phyloP scores from a whole-genome alignment of 2,329 filamentous ascomycete genomes.

The Pyrenochaeta sp. region DNA sequence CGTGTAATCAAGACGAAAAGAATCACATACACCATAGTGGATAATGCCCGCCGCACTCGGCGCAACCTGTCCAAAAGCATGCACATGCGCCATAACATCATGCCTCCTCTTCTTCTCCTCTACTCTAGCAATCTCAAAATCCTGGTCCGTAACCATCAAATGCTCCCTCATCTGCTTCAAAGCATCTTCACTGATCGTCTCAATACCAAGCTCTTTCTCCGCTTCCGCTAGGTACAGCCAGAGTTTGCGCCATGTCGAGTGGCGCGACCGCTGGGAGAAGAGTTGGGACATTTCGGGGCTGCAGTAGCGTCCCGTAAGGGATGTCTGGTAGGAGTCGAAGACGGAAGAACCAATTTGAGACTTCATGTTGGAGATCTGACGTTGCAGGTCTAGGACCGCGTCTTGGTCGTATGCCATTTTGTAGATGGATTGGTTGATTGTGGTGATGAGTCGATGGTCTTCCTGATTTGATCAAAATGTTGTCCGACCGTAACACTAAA shows the following conservation, averaged over 20 bases:
- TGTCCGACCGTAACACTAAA: neutral
- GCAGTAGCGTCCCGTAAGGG: constrained; percentile 67
- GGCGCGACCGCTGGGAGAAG: constrained; percentile 78
- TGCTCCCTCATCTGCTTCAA: constrained; percentile 58
- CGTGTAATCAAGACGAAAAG: constrained; percentile 43
- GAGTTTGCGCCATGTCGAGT: constrained; percentile 82
- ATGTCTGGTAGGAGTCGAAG: constrained; percentile 39
- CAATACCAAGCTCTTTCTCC: constrained; percentile 81
- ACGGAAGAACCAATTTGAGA: constrained; percentile 26
- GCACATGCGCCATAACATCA: constrained; percentile 73
- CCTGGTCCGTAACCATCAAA: constrained; percentile 56
- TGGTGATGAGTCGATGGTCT: constrained; percentile 15
- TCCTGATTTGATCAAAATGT: neutral
- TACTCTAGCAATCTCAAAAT: constrained; percentile 57
- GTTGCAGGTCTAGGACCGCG: constrained; percentile 31
- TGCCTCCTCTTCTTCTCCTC: constrained; percentile 67
- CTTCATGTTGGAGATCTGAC: constrained; percentile 32
- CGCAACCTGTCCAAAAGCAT: constrained; percentile 76
- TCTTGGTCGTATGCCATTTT: constrained; percentile 28
- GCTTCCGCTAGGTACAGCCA: constrained; percentile 86
- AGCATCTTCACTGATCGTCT: constrained; percentile 71
- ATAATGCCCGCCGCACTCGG: constrained; percentile 85
- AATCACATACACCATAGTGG: constrained; percentile 70
- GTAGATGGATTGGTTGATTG: constrained; percentile 2
- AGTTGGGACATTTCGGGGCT: constrained; percentile 67